These are phyloP conservation scores for Metschnikowia matae DNA, from an alignment of 805 yeast species.

Conservation along the genomic window DNA sequence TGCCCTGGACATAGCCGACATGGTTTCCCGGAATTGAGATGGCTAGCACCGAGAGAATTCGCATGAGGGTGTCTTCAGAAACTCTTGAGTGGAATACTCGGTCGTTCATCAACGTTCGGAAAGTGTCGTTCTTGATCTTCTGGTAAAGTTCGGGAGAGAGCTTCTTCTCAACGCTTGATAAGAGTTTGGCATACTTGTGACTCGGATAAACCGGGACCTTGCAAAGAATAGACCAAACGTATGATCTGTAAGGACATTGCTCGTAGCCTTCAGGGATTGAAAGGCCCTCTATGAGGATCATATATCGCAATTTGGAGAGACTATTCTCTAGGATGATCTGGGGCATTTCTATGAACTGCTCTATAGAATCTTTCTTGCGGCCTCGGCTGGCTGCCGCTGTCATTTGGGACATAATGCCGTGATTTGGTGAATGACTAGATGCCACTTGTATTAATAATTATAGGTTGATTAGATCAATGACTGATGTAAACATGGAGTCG, in stretches of 20 bases:
- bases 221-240: slow-evolving; percentile 77
- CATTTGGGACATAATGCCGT: slow-evolving; percentile 1
- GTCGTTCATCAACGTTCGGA: slow-evolving; percentile 79
- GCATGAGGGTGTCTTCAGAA: slow-evolving; percentile 60
- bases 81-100: slow-evolving; percentile 58
- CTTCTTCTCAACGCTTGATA: slow-evolving; percentile 47
- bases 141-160: slow-evolving; percentile 48
- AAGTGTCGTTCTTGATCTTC: slow-evolving; percentile 82
- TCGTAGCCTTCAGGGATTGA: slow-evolving; percentile 42
- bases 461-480: neutral
- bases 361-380: slow-evolving; percentile 51
- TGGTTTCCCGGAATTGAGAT: slow-evolving; percentile 32
- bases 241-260: slow-evolving; percentile 62
- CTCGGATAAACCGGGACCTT: slow-evolving; percentile 59
- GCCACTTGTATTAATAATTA: too few species aligned
- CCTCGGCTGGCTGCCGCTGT: slow-evolving; percentile 20
- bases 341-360: slow-evolving; percentile 42
- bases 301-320: slow-evolving; percentile 45
- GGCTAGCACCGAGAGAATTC: slow-evolving; percentile 74
- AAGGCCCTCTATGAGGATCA: slow-evolving; percentile 41
- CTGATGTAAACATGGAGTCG: slow-evolving; percentile 1
- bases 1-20: slow-evolving; percentile 78
- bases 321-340: slow-evolving; percentile 47
- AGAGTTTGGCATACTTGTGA: slow-evolving; percentile 46
- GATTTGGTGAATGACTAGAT: too few species aligned